Percentiles rank a stretch among this genome's conserved stretches.
Conservation (phyloP, 2,329 filamentous ascomycete genomes). For the Ascochyta rabiei region DNA sequence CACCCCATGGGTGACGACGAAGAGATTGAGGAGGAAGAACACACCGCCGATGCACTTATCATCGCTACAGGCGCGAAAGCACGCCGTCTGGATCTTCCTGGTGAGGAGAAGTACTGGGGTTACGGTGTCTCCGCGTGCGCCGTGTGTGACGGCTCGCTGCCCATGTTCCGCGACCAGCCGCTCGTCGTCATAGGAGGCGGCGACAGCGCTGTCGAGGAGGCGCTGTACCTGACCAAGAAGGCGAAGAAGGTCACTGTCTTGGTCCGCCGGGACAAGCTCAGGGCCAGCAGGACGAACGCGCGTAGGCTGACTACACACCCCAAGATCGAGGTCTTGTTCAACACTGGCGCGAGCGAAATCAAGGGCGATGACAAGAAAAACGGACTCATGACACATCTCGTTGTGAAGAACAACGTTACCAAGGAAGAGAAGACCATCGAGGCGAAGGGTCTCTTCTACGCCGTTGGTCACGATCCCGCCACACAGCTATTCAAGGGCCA, state of each 20-base stretch:
- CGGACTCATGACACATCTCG: constrained; percentile 85
- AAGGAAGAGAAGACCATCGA: constrained; percentile 82
- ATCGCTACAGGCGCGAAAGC: constrained; percentile 95
- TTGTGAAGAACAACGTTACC: constrained; percentile 78
- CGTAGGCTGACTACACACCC: constrained; percentile 79
- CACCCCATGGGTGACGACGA: constrained; percentile 80
- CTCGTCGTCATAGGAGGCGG: constrained; percentile 95
- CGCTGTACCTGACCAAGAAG: constrained; percentile 97
- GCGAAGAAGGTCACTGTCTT: constrained; percentile 93
- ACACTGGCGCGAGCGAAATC: constrained; percentile 81
- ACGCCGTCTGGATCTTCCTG: constrained; percentile 77
- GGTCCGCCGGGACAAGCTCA: constrained; percentile 83
- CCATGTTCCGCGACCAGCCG: constrained; percentile 96
- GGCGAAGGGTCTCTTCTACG: constrained; percentile 95
- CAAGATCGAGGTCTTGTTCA: constrained; percentile 90
- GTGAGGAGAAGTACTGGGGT: constrained; percentile 97
- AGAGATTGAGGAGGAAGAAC: constrained; percentile 67
- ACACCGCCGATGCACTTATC: constrained; percentile 91
- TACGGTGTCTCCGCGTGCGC: constrained; percentile 95
- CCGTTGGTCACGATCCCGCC: constrained; percentile 94
- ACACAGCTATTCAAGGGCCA: constrained; percentile 90
- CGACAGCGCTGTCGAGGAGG: constrained; percentile 96
- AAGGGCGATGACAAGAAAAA: constrained; percentile 76
- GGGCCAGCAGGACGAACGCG: constrained; percentile 92
- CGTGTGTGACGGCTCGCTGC: constrained; percentile 94